phyloP scores from a whole-genome alignment of 108 stramenopile species.

The Nitzschia sp. region DNA sequence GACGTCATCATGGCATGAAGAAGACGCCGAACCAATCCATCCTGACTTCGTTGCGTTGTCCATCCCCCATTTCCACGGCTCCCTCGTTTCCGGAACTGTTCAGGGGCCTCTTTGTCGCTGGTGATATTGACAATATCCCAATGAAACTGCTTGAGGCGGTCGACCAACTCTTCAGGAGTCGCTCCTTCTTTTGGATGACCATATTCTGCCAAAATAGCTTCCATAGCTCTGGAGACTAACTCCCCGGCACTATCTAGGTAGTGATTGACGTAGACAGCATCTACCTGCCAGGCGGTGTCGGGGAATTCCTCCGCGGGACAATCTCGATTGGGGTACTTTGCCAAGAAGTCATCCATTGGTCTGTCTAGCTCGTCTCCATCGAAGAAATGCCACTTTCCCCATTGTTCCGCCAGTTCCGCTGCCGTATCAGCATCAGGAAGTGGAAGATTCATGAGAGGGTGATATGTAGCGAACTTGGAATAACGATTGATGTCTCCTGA shows the following conservation, averaged over 20 bases:
- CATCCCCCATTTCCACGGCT: constrained; percentile 58
- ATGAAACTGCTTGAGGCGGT: constrained; percentile 56
- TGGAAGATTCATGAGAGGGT: constrained; percentile 11
- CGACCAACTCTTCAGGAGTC: constrained; percentile 16
- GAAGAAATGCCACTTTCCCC: constrained; percentile 69
- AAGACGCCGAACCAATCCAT: constrained; percentile 70
- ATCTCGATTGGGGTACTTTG: constrained; percentile 55
- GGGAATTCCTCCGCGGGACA: constrained; percentile 66
- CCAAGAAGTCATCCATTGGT: constrained; percentile 58
- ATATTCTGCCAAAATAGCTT: constrained; percentile 68
- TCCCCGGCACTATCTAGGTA: constrained; percentile 63
- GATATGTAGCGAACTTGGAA: background rate
- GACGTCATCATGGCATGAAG: constrained; percentile 84
- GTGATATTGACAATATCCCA: constrained; percentile 25
- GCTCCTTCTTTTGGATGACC: constrained; percentile 60
- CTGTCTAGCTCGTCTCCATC: constrained; percentile 73
- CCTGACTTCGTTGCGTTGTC: constrained; percentile 65
- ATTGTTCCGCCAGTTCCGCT: constrained; percentile 23
- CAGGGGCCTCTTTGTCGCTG: background rate
- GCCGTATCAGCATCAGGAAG: constrained; percentile 14
- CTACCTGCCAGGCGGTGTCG: constrained; percentile 73
- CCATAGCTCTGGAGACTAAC: constrained; percentile 57
- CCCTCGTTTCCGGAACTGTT: constrained; percentile 27
- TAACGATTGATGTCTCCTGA: background rate
- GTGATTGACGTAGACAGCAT: constrained; percentile 83